Percentiles rank a stretch among this genome's conserved stretches.
Evolutionary conservation across 2,329 filamentous ascomycete species (phyloP).

Genomic region (Ceratocystis destructans): DNA sequence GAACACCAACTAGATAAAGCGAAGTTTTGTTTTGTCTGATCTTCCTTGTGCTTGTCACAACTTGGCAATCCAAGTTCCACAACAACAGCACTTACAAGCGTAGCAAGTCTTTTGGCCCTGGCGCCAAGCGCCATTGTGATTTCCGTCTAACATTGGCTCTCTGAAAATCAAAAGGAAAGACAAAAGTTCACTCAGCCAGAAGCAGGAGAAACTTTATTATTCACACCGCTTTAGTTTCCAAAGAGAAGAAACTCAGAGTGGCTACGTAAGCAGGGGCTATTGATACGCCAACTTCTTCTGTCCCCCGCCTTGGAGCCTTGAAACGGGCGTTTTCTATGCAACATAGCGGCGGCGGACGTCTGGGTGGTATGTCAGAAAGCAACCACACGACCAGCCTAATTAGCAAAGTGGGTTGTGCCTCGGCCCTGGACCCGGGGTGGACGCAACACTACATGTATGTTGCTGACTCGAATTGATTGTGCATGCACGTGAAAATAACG

Average conservation of each 20-base stretch:
- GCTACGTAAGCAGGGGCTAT: background rate
- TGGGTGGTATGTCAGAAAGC: background rate
- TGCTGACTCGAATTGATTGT: background rate
- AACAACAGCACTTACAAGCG: background rate
- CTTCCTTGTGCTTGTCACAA: background rate
- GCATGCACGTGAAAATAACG: background rate
- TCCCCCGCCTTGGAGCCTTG: background rate
- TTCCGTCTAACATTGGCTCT: background rate
- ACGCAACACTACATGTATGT: background rate
- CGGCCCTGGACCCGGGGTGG: background rate
- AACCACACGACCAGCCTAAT: background rate
- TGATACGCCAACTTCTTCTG: background rate
- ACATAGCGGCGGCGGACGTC: background rate
- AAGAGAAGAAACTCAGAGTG: background rate
- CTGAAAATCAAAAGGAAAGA: background rate
- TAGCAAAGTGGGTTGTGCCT: background rate
- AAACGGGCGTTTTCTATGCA: conserved; percentile 3
- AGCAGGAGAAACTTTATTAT: background rate
- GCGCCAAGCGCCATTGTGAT: background rate
- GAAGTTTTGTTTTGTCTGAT: conserved; percentile 3
- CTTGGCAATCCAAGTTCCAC: background rate
- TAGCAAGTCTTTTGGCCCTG: background rate
- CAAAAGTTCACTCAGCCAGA: background rate
- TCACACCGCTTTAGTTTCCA: background rate
- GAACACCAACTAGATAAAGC: background rate